Evolutionary conservation across 1,284 basidiomycete genomes (phyloP).

Genomic region (Melampsora larici-populina): DNA sequence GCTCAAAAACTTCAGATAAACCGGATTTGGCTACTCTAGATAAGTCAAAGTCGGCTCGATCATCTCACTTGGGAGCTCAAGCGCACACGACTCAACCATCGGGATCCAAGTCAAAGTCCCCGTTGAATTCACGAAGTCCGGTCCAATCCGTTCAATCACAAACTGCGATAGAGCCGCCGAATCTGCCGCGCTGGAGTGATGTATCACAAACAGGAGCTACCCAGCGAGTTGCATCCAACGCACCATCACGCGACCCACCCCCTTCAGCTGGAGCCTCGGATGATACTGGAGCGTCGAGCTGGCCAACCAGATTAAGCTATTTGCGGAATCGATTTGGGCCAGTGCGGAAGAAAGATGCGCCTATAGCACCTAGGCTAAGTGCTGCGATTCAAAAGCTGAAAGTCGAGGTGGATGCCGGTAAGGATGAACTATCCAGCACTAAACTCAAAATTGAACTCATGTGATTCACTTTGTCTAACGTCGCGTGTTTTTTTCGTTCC

Average conservation of each 20-base stretch:
- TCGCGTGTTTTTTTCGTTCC: background rate
- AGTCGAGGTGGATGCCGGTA: constrained; percentile 38
- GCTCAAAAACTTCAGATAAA: background rate
- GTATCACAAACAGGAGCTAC: too few species aligned
- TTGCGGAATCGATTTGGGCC: constrained; percentile 24
- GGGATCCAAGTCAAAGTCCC: too few species aligned
- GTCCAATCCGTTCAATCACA: background rate
- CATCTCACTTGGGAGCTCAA: background rate
- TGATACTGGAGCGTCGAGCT: background rate
- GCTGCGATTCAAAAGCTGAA: constrained; percentile 29
- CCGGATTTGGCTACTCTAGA: background rate
- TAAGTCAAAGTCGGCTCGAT: background rate
- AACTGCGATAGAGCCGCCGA: background rate
- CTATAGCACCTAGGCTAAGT: constrained; percentile 9
- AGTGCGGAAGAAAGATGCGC: constrained; percentile 13
- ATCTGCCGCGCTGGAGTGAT: background rate
- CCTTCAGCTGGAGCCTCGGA: too few species aligned
- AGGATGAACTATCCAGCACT: background rate
- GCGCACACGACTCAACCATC: too few species aligned
- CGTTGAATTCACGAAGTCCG: background rate
- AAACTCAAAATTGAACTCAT: background rate
- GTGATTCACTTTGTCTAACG: background rate
- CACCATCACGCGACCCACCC: too few species aligned
- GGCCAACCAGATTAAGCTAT: constrained; percentile 10
- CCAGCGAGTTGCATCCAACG: too few species aligned